A percentile compares a stretch with the other conserved stretches of the same genome.
These are phyloP conservation scores for Fusarium foetens DNA, from an alignment of 2,329 filamentous ascomycete species.

Conservation along the genomic window DNA sequence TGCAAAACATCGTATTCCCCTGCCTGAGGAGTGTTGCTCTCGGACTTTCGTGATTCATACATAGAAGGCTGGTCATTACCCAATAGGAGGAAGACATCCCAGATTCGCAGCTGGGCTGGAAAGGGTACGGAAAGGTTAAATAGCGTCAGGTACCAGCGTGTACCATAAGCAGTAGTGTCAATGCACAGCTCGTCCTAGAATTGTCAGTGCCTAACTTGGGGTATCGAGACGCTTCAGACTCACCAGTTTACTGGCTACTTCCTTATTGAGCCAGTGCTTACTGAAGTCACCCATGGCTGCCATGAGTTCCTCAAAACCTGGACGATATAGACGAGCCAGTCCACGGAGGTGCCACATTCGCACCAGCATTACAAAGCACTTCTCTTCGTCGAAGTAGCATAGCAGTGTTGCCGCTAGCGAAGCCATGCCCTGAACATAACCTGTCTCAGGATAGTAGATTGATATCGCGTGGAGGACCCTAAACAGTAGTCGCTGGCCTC, in stretches of 20 bases:
- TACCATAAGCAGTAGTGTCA: conserved; percentile 91
- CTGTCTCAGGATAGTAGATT: conserved; percentile 88
- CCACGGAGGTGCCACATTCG: conserved; percentile 91
- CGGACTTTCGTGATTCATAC: conserved; percentile 28
- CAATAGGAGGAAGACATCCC: conserved; percentile 97
- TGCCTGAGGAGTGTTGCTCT: conserved; percentile 31
- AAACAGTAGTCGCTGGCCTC: conserved; percentile 91
- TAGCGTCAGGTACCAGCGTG: conserved; percentile 94
- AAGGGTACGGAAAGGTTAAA: conserved; percentile 99
- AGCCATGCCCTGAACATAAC: conserved; percentile 98
- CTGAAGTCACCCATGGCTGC: conserved; percentile 87
- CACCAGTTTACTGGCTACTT: conserved; percentile 84
- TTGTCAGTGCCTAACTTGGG: conserved; percentile 17
- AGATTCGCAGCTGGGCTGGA: conserved; percentile 90
- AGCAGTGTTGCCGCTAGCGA: conserved; percentile 90
- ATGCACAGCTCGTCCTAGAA: conserved; percentile 78
- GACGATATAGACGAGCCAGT: conserved; percentile 83
- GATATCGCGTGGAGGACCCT: conserved; percentile 91
- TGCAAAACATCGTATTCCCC: conserved; percentile 85
- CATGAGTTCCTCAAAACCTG: conserved; percentile 89
- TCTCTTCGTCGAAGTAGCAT: conserved; percentile 97
- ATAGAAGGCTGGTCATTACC: conserved; percentile 56
- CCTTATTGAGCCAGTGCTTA: conserved; percentile 81
- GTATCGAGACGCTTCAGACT: conserved; percentile 50
- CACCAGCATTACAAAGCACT: conserved; percentile 95